These are phyloP conservation scores for Zopfochytrium polystomum DNA, from an alignment of 371 early-diverging fungal species.

Conservation along the genomic window DNA sequence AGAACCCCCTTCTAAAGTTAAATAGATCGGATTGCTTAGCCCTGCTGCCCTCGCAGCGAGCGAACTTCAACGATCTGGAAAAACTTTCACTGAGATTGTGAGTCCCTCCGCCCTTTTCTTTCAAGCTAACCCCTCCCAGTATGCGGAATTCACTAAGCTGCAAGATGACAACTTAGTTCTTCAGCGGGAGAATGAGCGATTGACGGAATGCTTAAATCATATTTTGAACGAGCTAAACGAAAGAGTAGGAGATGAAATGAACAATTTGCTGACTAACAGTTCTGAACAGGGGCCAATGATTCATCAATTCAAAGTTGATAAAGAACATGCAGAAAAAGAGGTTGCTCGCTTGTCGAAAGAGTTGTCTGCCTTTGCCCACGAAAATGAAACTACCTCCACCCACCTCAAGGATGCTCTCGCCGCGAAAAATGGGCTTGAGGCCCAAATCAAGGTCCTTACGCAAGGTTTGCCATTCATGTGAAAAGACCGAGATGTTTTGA, in stretches of 20 bases:
- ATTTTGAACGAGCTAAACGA: conserved; percentile 44
- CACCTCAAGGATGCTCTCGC: background rate
- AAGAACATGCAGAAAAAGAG: conserved; percentile 38
- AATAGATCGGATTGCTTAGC: conserved; percentile 32
- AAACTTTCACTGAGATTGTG: conserved; percentile 63
- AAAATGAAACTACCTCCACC: background rate
- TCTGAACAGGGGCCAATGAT: conserved; percentile 29
- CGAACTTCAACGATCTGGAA: conserved; percentile 49
- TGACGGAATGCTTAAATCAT: conserved; percentile 57
- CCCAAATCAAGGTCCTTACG: too few species aligned
- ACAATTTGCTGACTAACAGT: background rate
- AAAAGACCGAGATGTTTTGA: too few species aligned
- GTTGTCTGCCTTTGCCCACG: conserved; percentile 11
- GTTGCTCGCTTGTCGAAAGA: conserved; percentile 33
- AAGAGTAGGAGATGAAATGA: conserved; percentile 10
- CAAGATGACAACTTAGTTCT: conserved; percentile 50
- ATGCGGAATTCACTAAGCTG: conserved; percentile 59
- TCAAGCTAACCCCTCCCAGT: conserved; percentile 33
- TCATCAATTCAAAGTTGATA: conserved; percentile 29
- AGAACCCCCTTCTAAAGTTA: background rate
- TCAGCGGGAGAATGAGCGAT: conserved; percentile 44
- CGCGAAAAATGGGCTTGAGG: background rate
- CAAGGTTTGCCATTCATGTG: too few species aligned
- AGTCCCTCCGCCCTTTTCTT: conserved; percentile 10
- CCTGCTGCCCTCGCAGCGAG: conserved; percentile 58